Base-by-base conservation (phyloP, 1,139 yeast species). In the Geotrichum restrictum region DNA sequence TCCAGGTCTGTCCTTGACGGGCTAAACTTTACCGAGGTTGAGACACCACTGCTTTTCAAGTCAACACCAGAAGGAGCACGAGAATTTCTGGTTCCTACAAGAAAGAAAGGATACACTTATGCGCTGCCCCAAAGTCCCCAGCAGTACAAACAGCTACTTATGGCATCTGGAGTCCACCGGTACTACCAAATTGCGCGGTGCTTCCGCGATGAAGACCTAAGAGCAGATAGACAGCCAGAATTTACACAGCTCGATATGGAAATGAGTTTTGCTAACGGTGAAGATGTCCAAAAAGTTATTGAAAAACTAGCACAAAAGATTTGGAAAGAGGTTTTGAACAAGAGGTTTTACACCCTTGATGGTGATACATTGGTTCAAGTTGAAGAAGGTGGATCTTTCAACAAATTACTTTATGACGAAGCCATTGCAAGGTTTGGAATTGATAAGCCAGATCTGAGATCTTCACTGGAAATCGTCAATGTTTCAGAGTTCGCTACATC, bases 61-160 rank as follows among this genome's bases (percentile, higher is more conserved):
- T 87, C 96, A 1, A 93, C 98, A 0, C 98, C 98, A 0, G 99
- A 93, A 69, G 99, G 99, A 10, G 98, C 99, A 1, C 75, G 95
- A 40, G 99, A 93, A 69, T 93, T 93, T 64, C 70, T 94, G 51
- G 98, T 93, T 0, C 98, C 98, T 0, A 88, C 97, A 0, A 76
- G 98, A 58, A 70, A 76, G 16, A 68, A 72, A 3, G 74, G 77
- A 11, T 60, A 58, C 42, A 87, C 88, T 67, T 93, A 91, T 66
- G 97, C 98, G 0, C 74, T 93, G 41, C 97, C 98, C 0, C 99
- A 93, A 68, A 87, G 96, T 22, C 99, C 99, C 0, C 99, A 93
- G 65, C 98, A 93, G 65, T 93, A 91, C 64, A 93, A 94, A 65
- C 98, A 93, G 69, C 74, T 93, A 37, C 72, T 93, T 41, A 93